Base-by-base conservation (phyloP, 257 asterid genomes). In the Verbascum thapsus region DNA sequence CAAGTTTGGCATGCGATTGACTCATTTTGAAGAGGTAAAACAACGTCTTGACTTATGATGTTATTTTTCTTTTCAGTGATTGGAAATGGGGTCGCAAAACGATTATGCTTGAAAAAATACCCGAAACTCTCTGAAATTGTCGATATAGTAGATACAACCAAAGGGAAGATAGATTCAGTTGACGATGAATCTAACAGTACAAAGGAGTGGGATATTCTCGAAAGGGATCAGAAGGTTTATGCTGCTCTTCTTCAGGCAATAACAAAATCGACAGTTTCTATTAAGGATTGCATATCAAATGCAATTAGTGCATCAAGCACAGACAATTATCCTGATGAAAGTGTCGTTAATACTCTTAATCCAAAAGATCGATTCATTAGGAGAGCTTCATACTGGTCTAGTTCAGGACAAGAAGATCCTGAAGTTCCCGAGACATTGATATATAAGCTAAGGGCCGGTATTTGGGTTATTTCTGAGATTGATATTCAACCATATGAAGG, bases 241-340 rank as follows among this genome's bases (percentile, higher is more conserved):
- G 78, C 90, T 48, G 69, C 91, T 69, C 74, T 89, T 42, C 81
- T 68, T 73, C 81, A 73, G 49, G 82, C 81, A 66, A 79, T 87
- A 70, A 76, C 44, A 7, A 84, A 72, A 45, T 74, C 87, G 50
- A 72, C 53, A 30, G 56, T 76, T n/a, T 39, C 76, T 44, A 64
- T 81, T 3, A 67, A 49, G 40, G 83, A 81, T 18, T 94, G 90
- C 89, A 76, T 94, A 58, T 65, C 32, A 39, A 58, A 76, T 41
- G 94, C 90, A 73, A 9, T 90, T 43, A 68, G 95, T 50, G 97
- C 94, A 11, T 76, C 97, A 8, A 92, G 96, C 80, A 87, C 88
- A 0, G 97, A 92, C 66, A 68, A 74, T 66, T 79, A 77, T 75
- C 96, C 94, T 0, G 74, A 56, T n/a, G 96, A 92, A 77, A 81